These are phyloP conservation scores for Malus fusca DNA, from an alignment of 306 rosid genomes.

Conservation along the genomic window DNA sequence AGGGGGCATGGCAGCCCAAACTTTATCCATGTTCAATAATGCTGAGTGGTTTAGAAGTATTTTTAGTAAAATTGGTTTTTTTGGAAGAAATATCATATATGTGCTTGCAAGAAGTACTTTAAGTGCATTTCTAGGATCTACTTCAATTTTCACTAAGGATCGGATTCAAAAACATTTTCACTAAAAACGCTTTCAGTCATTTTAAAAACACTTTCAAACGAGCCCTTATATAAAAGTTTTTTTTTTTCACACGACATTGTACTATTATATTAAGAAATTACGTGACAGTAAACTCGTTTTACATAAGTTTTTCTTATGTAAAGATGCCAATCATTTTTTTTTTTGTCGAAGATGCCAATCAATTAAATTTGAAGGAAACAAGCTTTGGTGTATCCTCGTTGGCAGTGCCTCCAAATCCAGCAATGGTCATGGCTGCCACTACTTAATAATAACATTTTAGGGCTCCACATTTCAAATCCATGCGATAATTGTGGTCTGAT, in stretches of 20 bases:
- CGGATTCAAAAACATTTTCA: no score
- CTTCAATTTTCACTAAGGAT: no score
- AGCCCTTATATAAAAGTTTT: no score
- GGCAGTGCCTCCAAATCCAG: not conserved
- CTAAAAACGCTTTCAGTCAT: accelerated
- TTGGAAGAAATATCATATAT: accelerated
- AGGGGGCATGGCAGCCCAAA: not conserved
- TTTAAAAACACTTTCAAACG: no score
- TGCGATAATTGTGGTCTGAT: not conserved
- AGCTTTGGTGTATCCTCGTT: not conserved
- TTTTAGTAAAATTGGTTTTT: no score
- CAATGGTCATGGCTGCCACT: not conserved
- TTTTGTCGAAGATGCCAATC: not conserved
- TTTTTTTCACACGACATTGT: no score
- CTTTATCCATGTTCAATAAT: not conserved
- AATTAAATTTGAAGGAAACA: not conserved
- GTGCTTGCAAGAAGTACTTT: accelerated
- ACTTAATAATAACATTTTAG: not conserved
- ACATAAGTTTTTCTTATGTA: no score
- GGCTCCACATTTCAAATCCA: not conserved
- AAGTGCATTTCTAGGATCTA: no score
- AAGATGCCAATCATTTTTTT: not conserved
- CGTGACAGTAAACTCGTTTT: no score
- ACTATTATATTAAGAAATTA: no score
- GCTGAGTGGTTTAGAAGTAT: no score